Evolutionary conservation across 805 yeast genomes (phyloP), one percentile per base, ranked within the genome.

Genomic region (Wickerhamiella spandovensis): DNA sequence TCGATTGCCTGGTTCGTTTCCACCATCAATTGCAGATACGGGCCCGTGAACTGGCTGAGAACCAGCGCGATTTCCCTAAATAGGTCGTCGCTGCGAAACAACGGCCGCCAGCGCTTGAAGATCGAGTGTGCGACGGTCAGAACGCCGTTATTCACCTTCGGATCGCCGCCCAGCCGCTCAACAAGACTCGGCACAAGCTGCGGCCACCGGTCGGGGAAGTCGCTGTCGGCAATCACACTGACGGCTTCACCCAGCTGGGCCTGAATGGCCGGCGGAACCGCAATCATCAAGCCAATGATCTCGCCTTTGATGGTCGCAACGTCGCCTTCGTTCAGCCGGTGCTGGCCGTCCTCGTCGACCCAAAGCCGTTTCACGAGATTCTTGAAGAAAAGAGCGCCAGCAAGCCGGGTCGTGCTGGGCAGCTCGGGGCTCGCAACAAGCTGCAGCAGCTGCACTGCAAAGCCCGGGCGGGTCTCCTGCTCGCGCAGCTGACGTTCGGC

Each of bases 211-310:
- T 83, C 82, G 1, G 98, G 98, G 68, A 92, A 92, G 64, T 92
- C 99, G 52, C 88, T 81, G 64, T 89, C 96, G 3, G 99, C 98
- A 60, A 92, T 90, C 49, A 85, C 72, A 15, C 95, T 80, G 50
- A 94, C 81, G 1, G 95, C 81, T 67, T 94, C 99, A 48, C 97
- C 97, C 47, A 92, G 77, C 69, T 94, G 99, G n/a, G 81, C 72
- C 62, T 90, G 96, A 50, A 92, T 70, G 17, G 56, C 53, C 22
- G 48, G 15, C 5, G 96, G 95, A 47, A 88, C 70, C 37, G 77
- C 65, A 54, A 89, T 81, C 97, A 92, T 88, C 53, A 89, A 70
- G n/a, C 81, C 79, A 47, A 92, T 75, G 55, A 92, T 84, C 61
- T 87, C 92, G 9, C 66, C 50, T 63, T 89, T 89, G 56, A 92